Base-by-base conservation (phyloP, 2,329 filamentous ascomycete species). In the Botrytis elliptica region DNA sequence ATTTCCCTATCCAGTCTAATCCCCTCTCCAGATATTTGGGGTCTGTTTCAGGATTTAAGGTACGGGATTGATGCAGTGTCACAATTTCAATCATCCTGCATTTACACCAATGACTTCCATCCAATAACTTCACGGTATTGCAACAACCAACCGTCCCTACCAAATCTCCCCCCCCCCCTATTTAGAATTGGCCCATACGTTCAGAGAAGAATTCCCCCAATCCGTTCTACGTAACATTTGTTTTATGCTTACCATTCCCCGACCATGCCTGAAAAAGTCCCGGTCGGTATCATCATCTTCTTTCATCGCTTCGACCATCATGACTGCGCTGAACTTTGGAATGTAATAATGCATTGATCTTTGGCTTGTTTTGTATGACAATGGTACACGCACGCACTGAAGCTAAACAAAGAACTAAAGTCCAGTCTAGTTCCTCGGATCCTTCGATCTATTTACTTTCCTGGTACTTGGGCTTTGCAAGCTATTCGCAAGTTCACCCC, bases 341-440 rank as follows among this genome's bases (percentile, higher is more conserved):
- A 38, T 49, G 38, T 59, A 72, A 72, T 59, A 72, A 72, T 66
- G 70, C 70, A 65, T 72, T 72, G 60, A 72, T 68, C 63, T 49
- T 22, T 46, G 46, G n/a, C 60, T 72, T 72, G 70, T 72, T 72
- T 72, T 57, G 55, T 66, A 65, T 65, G 36, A 36, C 6, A 38
- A n/a, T 65, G 40, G 67, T 46, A 60, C 67, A 42, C 52, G 60
- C 70, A 71, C 44, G 60, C 70, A 42, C 36, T 7, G 12, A 40
- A 66, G 59, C 36, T 38, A 36, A 49, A 63, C n/a, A 65, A 65
- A 49, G 44, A 55, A 33, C n/a, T 52, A 46, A 29, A 44, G 7
- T 36, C 14, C 60, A 42, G 5, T 63, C 40, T 33, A 14, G 25
- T 40, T 57, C n/a, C 60, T 55, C 20, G 14, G 46, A 67, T 52